Evolutionary conservation across 345 rosid genomes (phyloP), one percentile per base, ranked within the genome.

Genomic region (Boechera divaricarpa): DNA sequence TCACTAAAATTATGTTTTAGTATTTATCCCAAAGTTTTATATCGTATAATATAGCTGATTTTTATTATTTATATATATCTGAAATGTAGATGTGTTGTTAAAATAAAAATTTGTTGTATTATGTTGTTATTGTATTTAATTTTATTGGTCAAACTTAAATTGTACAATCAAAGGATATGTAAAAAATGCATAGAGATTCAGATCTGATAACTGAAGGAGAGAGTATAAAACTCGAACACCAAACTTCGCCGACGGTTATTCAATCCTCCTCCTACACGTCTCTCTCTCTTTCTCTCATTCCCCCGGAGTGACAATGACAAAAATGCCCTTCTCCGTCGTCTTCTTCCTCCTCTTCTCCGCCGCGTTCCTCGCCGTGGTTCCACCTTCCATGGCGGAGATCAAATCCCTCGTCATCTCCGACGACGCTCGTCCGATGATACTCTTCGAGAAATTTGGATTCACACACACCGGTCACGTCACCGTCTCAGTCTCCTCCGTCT

Each of bases 391-490:
- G 48, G 90, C 91, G 21, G 94, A 89, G 91, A 89, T 89, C 83
- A 89, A 86, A 83, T 66, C 90, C 76, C 84, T 93, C 2, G 83
- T 71, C 1, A 87, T 93, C 77, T 48, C 82, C 48, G 73, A 79
- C 38, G 98, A 95, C 74, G 74, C 84, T n/a, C 97, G 99, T 28
- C 82, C 99, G 35, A 88, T 90, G 96, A 95, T 95, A 80, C 94
- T 93, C 78, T 91, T 95, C 81, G 98, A 95, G 79, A 92, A 90
- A 56, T 93, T 95, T 86, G 98, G 96, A 10, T 92, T 95, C 90
- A 91, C 99, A 2, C 90, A 67, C 72, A 82, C 87, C 33, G 99
- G 99, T 63, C 91, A 84, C 77, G 97, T 90, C 41, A 55, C 77
- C 39, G 79, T 95, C 74, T 56, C 89, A 7, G 85, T 92, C 67